Base-by-base conservation (phyloP, 805 yeast genomes). In the Saccharomycopsis schoenii region DNA sequence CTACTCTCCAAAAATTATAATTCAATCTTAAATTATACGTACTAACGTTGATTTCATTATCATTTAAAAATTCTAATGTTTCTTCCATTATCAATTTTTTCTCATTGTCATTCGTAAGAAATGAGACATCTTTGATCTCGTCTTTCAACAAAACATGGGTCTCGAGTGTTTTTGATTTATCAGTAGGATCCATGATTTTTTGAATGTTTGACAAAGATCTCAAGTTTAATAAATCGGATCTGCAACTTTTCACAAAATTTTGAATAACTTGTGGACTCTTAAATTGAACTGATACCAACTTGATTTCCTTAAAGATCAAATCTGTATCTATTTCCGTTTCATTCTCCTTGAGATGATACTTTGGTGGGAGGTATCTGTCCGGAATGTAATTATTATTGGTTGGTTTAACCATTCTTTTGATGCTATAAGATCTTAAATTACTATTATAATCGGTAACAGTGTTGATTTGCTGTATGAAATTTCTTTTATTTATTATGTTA, bases 1-100 rank as follows among this genome's bases (percentile, higher is more conserved):
- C 99, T 0, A 92, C 79, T 66, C 83, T 84, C 98, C 98, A 94
- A 71, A 83, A 89, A 57, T 83, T 79, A 70, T 94, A 94, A 64
- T 78, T 86, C 58, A 94, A 72, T 0, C 68, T 70, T 61, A 89
- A 75, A 2, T 73, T 76, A 68, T 87, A 84, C 1, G 85, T 82
- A 43, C 72, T 71, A 12, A 87, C 69, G 4, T 70, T 69, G 1
- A 83, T 80, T 0, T 77, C 73, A 54, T 77, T 75, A 37, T 80
- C 79, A 14, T 75, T 67, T 1, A 92, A 72, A 61, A 78, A 78
- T 12, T 68, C 70, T 0, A 72, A 64, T 0, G 84, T 72, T 14
- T 69, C 72, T 0, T 72, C 64, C 0, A 84, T 72, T 14, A 88
- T 62, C 8, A 74, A 68, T 0, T 65, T 62, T 0, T 71, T 62